phyloP scores from a whole-genome alignment of 768 basidiomycete genomes.

The Lactarius hatsudake region DNA sequence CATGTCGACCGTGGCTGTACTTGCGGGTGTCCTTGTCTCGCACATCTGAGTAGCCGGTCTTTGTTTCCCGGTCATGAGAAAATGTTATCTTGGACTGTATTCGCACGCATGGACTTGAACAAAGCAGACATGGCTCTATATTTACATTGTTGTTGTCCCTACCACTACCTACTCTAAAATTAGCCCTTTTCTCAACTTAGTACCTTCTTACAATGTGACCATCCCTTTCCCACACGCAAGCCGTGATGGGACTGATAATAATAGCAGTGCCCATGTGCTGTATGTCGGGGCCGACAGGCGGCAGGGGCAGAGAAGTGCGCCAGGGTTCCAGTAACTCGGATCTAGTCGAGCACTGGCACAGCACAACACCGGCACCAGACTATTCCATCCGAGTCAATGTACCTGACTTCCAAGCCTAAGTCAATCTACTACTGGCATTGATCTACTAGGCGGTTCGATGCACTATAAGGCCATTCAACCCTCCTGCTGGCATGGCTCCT shows the following conservation, averaged over 20 bases:
- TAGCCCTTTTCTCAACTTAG: not conserved
- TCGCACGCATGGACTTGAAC: not conserved
- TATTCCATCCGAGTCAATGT: not conserved
- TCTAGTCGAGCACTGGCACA: not conserved
- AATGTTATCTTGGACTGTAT: not conserved
- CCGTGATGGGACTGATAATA: no score
- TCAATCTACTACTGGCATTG: not conserved
- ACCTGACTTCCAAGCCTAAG: not conserved
- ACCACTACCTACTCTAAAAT: not conserved
- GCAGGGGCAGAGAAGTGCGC: not conserved
- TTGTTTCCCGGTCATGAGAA: not conserved
- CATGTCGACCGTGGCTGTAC: not conserved
- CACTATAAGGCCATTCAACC: not conserved
- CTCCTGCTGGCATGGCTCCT: not conserved
- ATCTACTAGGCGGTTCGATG: not conserved
- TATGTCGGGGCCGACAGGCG: not conserved
- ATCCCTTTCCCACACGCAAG: not conserved
- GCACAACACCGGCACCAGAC: no score
- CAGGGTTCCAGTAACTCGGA: not conserved
- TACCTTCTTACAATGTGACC: not conserved
- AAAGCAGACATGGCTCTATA: not conserved
- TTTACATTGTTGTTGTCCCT: not conserved
- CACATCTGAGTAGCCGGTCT: not conserved
- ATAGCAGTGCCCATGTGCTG: not conserved
- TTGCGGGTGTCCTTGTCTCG: not conserved